Evolutionary conservation across 2,329 filamentous ascomycete genomes (phyloP).

Genomic region (Macrophomina tecta): DNA sequence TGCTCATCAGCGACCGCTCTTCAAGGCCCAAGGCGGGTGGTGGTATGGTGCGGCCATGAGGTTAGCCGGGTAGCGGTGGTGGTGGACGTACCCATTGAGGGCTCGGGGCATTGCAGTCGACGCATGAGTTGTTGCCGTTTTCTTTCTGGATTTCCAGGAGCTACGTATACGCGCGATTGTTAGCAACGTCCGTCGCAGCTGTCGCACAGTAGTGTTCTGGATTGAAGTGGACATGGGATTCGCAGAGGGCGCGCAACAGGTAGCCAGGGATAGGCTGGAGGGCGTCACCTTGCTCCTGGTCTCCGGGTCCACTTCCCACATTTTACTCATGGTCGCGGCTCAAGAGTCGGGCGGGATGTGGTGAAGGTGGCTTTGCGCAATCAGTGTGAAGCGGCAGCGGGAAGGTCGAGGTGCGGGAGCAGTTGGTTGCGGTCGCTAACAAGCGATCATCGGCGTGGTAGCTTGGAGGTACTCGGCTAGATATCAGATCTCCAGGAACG

Average conservation of each 20-base stretch:
- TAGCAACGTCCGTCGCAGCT: not conserved
- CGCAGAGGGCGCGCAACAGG: not conserved
- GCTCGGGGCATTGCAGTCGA: slow-evolving; percentile 93
- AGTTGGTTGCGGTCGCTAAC: not conserved
- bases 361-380: slow-evolving; percentile 22
- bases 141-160: slow-evolving; percentile 90
- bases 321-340: slow-evolving; percentile 64
- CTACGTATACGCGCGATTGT: slow-evolving; percentile 53
- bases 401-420: not conserved
- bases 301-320: slow-evolving; percentile 99
- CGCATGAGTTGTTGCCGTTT: slow-evolving; percentile 86
- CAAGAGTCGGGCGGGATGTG: slow-evolving; percentile 1
- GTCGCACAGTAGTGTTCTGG: not conserved
- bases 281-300: slow-evolving; percentile 85
- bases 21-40: not conserved
- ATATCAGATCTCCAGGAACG: slow-evolving; percentile 7
- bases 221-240: not conserved
- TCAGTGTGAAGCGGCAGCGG: slow-evolving; percentile 20
- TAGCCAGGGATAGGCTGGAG: not conserved
- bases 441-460: slow-evolving; percentile 3
- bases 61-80: slow-evolving; percentile 22
- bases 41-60: slow-evolving; percentile 20
- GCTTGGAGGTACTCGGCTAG: slow-evolving; percentile 6
- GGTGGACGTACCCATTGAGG: slow-evolving; percentile 84
- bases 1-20: slow-evolving; percentile 2